Evolutionary conservation across 306 rosid genomes (phyloP), one percentile per base, ranked within the genome.

Genomic region (Chamaecrista fasciculata): DNA sequence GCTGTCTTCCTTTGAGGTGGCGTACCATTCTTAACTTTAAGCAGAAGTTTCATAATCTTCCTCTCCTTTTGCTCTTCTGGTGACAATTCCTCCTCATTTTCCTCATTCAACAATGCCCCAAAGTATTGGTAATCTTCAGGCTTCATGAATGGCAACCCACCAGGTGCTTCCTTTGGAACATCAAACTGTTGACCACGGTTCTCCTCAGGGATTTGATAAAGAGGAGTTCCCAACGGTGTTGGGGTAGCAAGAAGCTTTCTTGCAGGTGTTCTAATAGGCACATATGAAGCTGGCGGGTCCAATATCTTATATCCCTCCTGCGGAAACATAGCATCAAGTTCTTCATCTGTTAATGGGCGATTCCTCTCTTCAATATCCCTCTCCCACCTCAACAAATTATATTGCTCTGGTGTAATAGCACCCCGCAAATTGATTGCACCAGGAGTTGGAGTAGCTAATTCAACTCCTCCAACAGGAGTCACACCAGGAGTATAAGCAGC

Each of bases 1-100:
- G 95, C 95, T 1, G 95, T 88, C 61, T 88, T 88, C 70, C 95
- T 88, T 61, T 85, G 91, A 2, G 91, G 95, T 2, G 95, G 95
- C 0, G 91, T 88, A 8, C 91, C 95, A 55, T 85, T 88, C 85
- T 88, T 88, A 68, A 85, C 95, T 76, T 85, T 88, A 24, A 88
- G 91, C 76, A 88, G 55, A 59, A 88, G 95, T 69, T 88, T 88
- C 95, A 88, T 88, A 66, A 88, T 88, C 84, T 88, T 88, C 65
- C 95, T 77, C 81, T 88, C 95, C 44, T 88, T 88, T 67, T 85
- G 91, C 63, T 88, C 95, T 6, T 88, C 95, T 2, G 91, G 89
- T 8, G 91, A 79, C 83, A 88, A 59, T 19, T 79, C 83, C 75
- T 88, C 95, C 72, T 88, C 95, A 15, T 88, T 84, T 1, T 88